A percentile compares a stretch with the other conserved stretches of the same genome.
phyloP scores from a whole-genome alignment of 2,329 filamentous ascomycete species.

The Alternaria atra region DNA sequence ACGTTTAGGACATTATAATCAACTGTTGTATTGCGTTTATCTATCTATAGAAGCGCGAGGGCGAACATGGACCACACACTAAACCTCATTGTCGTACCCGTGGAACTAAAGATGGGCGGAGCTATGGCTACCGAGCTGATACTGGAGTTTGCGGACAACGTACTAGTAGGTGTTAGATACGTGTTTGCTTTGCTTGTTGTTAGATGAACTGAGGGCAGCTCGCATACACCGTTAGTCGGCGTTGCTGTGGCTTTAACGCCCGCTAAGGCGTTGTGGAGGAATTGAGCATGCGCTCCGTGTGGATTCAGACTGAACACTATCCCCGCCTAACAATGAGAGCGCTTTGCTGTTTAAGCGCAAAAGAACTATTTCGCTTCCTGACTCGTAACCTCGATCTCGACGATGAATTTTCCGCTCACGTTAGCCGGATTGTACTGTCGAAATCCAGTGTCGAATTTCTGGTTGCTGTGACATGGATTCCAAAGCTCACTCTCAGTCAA shows the following conservation, averaged over 20 bases:
- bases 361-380: slow-evolving; percentile 23
- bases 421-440: slow-evolving; percentile 14
- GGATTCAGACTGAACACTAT: slow-evolving; percentile 25
- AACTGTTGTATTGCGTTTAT: not conserved
- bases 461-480: slow-evolving; percentile 9
- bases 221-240: not conserved
- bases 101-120: not conserved
- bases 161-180: not conserved
- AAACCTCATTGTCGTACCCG: not conserved
- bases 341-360: slow-evolving; percentile 11
- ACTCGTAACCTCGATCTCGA: slow-evolving; percentile 16
- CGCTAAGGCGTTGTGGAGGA: slow-evolving; percentile 16
- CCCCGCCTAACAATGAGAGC: slow-evolving; percentile 19
- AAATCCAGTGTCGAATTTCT: slow-evolving; percentile 3
- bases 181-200: not conserved
- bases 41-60: not conserved
- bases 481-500: slow-evolving; percentile 18
- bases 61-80: not conserved
- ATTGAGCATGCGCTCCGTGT: slow-evolving; percentile 10
- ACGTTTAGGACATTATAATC: not conserved
- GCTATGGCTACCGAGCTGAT: not conserved
- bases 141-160: not conserved
- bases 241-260: not conserved
- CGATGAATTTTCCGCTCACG: slow-evolving; percentile 12
- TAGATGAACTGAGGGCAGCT: not conserved